Evolutionary conservation across 2,329 filamentous ascomycete genomes (phyloP), one percentile per base, ranked within the genome.

Genomic region (Didymella pomorum): DNA sequence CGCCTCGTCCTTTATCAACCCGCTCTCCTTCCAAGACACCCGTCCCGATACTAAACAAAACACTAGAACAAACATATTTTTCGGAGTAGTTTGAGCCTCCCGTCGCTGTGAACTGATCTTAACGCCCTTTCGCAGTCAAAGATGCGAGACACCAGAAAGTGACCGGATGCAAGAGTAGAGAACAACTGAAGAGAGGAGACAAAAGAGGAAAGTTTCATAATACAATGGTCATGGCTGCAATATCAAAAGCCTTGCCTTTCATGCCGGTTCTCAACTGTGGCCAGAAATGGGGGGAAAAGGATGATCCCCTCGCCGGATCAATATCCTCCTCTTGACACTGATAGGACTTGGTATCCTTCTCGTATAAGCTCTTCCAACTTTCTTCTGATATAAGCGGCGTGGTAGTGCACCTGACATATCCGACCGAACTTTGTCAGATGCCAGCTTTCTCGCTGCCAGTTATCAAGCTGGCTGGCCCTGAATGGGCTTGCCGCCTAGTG

Each of bases 161-260:
- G 71, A 71, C 67, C 69, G 71, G 66, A 72, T 56, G 70, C 70
- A 72, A 69, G 64, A 65, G 69, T 43, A 43, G 41, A 43, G 23
- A 43, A 43, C 41, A 43, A 43, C 8, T 14, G 41, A 43, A 26
- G 21, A 26, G 23, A 26, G 14, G 41, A 43, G 41, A n/a, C 9
- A 43, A 43, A 43, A 66, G 67, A 69, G 60, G 57, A 69, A 58
- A 65, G 21, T 64, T 63, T 72, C 71, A 72, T 74, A 71, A 71
- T 74, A 74, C 71, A 74, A 70, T 54, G 66, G 60, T 60, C 63
- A 62, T 65, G 68, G 58, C 66, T 53, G 60, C 46, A 56, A 66
- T 49, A 58, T 63, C 67, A 65, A 67, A 55, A 60, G 64, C 65
- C 51, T 64, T 69, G 63, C 65, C 68, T 71, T 69, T 56, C 55